Percentiles rank a stretch among this genome's conserved stretches.
phyloP scores from a whole-genome alignment of 2,329 filamentous ascomycete genomes.

The Pleomassaria siparia region DNA sequence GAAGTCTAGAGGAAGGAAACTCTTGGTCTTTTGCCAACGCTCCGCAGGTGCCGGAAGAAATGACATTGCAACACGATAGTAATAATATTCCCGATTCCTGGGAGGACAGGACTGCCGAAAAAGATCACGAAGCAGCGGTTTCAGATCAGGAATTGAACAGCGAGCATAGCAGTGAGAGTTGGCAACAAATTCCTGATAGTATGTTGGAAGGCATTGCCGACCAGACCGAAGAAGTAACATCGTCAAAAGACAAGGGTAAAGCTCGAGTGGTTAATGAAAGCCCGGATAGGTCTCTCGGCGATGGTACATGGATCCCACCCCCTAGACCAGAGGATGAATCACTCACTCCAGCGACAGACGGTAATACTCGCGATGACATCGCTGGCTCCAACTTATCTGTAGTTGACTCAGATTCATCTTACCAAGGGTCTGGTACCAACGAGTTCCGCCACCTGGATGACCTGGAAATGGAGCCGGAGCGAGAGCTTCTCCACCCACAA shows the following conservation, averaged over 20 bases:
- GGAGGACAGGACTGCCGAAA: constrained; percentile 18
- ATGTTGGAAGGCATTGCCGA: constrained; percentile 28
- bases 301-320: background rate
- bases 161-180: constrained; percentile 43
- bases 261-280: constrained; percentile 16
- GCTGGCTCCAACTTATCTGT: constrained; percentile 6
- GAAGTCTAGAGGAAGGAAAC: constrained; percentile 48
- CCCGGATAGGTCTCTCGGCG: background rate
- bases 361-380: background rate
- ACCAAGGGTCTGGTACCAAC: constrained; percentile 10
- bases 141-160: constrained; percentile 35
- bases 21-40: constrained; percentile 35
- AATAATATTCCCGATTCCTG: constrained; percentile 22
- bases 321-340: background rate
- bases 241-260: constrained; percentile 31
- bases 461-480: constrained; percentile 5
- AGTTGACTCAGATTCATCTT: constrained; percentile 12
- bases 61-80: constrained; percentile 2
- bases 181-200: constrained; percentile 41
- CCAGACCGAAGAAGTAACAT: constrained; percentile 27
- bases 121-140: constrained; percentile 5
- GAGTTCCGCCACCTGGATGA: constrained; percentile 5
- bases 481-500: constrained; percentile 9
- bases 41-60: constrained; percentile 11
- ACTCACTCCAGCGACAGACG: background rate